Base-by-base conservation (phyloP, 1,139 yeast genomes). In the Candida sp. region DNA sequence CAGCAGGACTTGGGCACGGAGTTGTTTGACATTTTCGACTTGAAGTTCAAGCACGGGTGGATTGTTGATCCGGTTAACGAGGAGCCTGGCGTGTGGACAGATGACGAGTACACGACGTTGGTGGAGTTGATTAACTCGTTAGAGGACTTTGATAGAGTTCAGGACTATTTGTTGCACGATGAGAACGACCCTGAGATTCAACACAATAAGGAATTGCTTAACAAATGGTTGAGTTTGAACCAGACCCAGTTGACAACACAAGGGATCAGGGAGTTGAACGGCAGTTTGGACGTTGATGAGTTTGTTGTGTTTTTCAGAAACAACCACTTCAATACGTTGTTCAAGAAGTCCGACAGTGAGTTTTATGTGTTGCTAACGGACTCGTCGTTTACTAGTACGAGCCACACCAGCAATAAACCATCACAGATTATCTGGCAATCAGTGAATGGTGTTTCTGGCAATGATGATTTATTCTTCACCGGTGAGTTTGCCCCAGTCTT, bases 241-340 rank as follows among this genome's bases (percentile, higher is more conserved):
- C 78, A 83, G 3, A 85, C 96, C 0, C 97, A 92, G 63, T 70
- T 91, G 59, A 90, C 97, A 0, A 70, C 70, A 1, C 68, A 72
- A 48, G 98, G 98, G 0, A 64, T 90, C 23, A 54, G 63, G 3
- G 62, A 76, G 12, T 65, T 89, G 46, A 66, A 74, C 46, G 69
- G 75, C 11, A 76, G 78, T 25, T 69, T 85, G 33, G 54, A 52
- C 2, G 51, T 58, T 4, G 73, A 70, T 46, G 71, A 72, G 41
- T 76, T 88, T 54, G 78, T 85, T 1, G 83, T 92, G 0, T 80
- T 92, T 53, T 92, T 92, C 72, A 76, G 97, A 60, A 92, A 92
- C 66, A 90, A 91, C 66, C 97, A 91, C 67, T 92, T 90, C 67
- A 81, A 83, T 53, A 88, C 97, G 0, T 67, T 91, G 11, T 80